A percentile compares a stretch with the other conserved stretches of the same genome.
These are phyloP conservation scores for Geosmithia putterillii DNA, from an alignment of 2,329 filamentous ascomycete species.

Conservation along the genomic window DNA sequence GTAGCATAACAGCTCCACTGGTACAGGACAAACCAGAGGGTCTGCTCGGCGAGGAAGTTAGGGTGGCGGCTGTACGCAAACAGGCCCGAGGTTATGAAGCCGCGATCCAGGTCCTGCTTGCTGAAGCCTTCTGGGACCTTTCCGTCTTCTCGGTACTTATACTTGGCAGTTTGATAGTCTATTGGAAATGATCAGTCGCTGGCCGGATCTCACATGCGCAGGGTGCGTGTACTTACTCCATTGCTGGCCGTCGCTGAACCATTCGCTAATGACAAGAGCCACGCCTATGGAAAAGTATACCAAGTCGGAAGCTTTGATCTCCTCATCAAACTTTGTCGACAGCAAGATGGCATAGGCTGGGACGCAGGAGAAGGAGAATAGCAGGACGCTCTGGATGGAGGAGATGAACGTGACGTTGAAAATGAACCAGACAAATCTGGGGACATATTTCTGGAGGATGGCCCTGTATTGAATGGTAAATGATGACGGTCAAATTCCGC, in stretches of 20 bases:
- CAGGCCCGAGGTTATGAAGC: constrained; percentile 73
- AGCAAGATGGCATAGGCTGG: constrained; percentile 80
- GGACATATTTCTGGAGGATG: constrained; percentile 56
- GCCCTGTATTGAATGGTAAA: constrained; percentile 31
- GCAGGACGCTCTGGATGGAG: constrained; percentile 67
- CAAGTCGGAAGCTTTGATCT: constrained; percentile 31
- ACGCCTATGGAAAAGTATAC: constrained; percentile 33
- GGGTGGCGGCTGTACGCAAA: constrained; percentile 87
- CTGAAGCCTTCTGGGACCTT: constrained; percentile 54
- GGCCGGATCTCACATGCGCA: background rate
- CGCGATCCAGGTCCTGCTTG: constrained; percentile 72
- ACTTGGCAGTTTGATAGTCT: constrained; percentile 76
- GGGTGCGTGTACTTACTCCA: constrained; percentile 49
- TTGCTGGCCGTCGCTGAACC: constrained; percentile 82
- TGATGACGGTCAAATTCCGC: background rate
- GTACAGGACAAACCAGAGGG: constrained; percentile 80
- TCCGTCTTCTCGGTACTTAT: constrained; percentile 58
- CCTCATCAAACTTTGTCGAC: constrained; percentile 47
- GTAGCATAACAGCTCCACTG: constrained; percentile 74
- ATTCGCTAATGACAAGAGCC: constrained; percentile 51
- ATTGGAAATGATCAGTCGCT: background rate
- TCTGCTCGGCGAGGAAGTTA: constrained; percentile 88
- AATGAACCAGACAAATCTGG: constrained; percentile 58
- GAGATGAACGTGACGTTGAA: constrained; percentile 89
- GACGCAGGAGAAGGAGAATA: constrained; percentile 60